phyloP scores from a whole-genome alignment of 768 basidiomycete genomes.

The Suillus cothurnatus region DNA sequence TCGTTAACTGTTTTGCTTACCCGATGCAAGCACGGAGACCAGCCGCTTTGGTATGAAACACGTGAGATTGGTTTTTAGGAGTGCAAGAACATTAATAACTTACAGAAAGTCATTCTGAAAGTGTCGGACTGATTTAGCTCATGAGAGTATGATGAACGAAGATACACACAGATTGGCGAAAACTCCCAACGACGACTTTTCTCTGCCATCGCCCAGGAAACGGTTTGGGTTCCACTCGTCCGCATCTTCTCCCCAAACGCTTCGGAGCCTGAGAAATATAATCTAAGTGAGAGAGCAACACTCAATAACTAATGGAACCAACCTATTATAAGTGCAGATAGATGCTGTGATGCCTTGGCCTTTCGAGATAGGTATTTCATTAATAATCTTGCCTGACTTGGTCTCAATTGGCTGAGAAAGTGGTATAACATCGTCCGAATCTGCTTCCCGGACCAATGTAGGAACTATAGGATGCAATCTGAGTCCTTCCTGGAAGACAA shows the following conservation, averaged over 20 bases:
- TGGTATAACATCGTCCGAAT: slow-evolving; percentile 35
- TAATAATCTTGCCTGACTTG: slow-evolving; percentile 21
- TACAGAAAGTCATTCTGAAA: slow-evolving; percentile 17
- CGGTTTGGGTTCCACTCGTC: slow-evolving; percentile 23
- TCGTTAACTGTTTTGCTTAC: slow-evolving; percentile 2
- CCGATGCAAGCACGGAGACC: slow-evolving; percentile 15
- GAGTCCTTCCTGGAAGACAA: slow-evolving; percentile 24
- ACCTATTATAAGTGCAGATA: slow-evolving; percentile 34
- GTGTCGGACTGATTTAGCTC: background rate
- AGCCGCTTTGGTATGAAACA: slow-evolving; percentile 8
- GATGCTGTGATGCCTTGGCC: slow-evolving; percentile 20
- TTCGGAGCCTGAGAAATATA: slow-evolving; percentile 7
- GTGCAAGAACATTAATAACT: background rate
- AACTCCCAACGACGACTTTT: slow-evolving; percentile 9
- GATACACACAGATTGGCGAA: slow-evolving; percentile 16
- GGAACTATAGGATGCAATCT: slow-evolving; percentile 36
- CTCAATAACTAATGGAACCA: slow-evolving; percentile 6
- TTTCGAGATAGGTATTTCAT: slow-evolving; percentile 20
- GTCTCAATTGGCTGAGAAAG: slow-evolving; percentile 33
- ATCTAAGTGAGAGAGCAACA: background rate
- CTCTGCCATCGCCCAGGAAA: slow-evolving; percentile 15
- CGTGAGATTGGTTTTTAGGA: background rate
- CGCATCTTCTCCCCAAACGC: slow-evolving; percentile 24
- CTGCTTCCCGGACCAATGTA: slow-evolving; percentile 26
- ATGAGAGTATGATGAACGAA: background rate